Percentiles rank a stretch among this genome's conserved stretches.
These are phyloP conservation scores for Chaetomiaceae sp. DNA, from an alignment of 2,329 filamentous ascomycete species.

Conservation along the genomic window DNA sequence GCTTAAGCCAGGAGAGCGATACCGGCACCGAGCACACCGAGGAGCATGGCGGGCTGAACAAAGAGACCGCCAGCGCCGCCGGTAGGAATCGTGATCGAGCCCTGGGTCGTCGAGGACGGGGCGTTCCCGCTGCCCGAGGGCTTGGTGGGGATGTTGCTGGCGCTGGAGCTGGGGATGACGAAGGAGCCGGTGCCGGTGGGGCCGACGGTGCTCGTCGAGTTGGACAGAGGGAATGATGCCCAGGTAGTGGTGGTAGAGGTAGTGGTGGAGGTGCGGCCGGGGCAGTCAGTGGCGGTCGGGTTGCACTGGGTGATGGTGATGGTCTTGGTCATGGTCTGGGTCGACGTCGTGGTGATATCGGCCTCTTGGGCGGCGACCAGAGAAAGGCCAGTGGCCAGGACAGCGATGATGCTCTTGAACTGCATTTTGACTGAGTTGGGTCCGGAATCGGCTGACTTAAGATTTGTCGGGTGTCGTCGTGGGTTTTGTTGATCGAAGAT, in stretches of 20 bases:
- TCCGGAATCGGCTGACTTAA: neutral
- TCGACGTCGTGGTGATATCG: constrained; percentile 44
- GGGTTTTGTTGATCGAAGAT: constrained; percentile 1
- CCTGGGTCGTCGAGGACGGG: constrained; percentile 24
- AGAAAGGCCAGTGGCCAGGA: constrained; percentile 40
- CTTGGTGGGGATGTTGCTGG: constrained; percentile 28
- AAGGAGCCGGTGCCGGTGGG: constrained; percentile 23
- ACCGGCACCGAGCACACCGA: constrained; percentile 38
- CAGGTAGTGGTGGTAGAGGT: constrained; percentile 26
- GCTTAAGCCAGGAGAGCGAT: constrained; percentile 37
- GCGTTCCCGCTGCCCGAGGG: constrained; percentile 20
- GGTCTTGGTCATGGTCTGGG: constrained; percentile 42
- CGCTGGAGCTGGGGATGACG: constrained; percentile 28
- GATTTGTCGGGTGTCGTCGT: neutral
- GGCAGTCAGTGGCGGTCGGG: constrained; percentile 42
- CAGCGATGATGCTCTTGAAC: constrained; percentile 40
- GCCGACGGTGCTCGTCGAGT: constrained; percentile 32
- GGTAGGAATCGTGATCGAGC: constrained; percentile 26
- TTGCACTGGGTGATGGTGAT: constrained; percentile 47
- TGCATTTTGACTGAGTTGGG: constrained; percentile 40
- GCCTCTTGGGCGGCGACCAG: constrained; percentile 33
- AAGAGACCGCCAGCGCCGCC: constrained; percentile 36
- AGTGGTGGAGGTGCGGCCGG: constrained; percentile 32
- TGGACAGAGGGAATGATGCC: constrained; percentile 32
- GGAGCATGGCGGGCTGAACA: constrained; percentile 39